Percentiles rank a stretch among this genome's conserved stretches.
These are phyloP conservation scores for Rhynchosporium agropyri DNA, from an alignment of 2,329 filamentous ascomycete genomes.

Conservation along the genomic window DNA sequence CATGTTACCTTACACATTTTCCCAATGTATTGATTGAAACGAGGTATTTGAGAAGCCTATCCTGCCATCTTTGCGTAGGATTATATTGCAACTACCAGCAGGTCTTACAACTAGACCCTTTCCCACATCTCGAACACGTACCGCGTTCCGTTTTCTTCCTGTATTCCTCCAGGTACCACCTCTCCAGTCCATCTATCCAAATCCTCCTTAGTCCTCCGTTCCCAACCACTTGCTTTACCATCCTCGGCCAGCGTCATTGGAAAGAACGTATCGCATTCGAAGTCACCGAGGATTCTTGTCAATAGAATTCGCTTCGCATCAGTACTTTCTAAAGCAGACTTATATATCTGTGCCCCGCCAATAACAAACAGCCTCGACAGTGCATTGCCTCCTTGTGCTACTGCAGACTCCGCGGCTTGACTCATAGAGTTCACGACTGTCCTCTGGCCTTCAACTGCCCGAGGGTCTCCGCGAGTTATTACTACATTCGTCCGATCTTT, in stretches of 20 bases:
- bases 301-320: slow-evolving; percentile 67
- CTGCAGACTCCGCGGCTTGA: slow-evolving; percentile 17
- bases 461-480: slow-evolving; percentile 59
- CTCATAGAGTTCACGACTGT: slow-evolving; percentile 23
- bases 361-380: slow-evolving; percentile 71
- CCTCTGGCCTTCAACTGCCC: slow-evolving; percentile 21
- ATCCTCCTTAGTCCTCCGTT: slow-evolving; percentile 52
- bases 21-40: no score
- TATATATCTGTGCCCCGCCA: slow-evolving; percentile 86
- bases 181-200: slow-evolving; percentile 69
- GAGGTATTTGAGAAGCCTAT: no score
- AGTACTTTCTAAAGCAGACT: slow-evolving; percentile 61
- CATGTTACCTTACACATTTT: no score
- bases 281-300: slow-evolving; percentile 69
- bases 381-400: background rate
- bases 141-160: slow-evolving; percentile 64
- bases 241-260: slow-evolving; percentile 54
- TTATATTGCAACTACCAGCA: no score
- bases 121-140: slow-evolving; percentile 80
- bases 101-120: slow-evolving; percentile 40
- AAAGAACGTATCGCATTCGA: slow-evolving; percentile 78
- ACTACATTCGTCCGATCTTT: slow-evolving; percentile 81
- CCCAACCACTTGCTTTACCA: slow-evolving; percentile 52
- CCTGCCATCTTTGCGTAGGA: no score
- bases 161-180: slow-evolving; percentile 55